Evolutionary conservation across 352 stramenopile species (phyloP).

Genomic region (Phytophthora pini): DNA sequence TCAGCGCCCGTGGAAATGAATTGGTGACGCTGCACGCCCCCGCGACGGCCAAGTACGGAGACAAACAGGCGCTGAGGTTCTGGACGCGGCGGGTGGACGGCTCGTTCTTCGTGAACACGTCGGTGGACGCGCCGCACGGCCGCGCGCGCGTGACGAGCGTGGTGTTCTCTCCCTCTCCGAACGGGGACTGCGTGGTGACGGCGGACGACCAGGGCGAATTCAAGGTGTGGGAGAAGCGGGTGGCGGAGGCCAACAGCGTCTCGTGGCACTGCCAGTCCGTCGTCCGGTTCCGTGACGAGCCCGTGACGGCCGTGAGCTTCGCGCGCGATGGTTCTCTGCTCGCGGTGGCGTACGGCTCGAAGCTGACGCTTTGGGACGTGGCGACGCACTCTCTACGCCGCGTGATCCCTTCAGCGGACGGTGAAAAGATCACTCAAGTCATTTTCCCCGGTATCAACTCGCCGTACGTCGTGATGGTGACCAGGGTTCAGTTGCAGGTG

Average conservation of each 20-base stretch:
- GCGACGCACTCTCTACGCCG: slow-evolving; percentile 73
- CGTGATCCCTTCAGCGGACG: slow-evolving; percentile 76
- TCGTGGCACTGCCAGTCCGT: slow-evolving; percentile 84
- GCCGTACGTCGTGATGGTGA: slow-evolving; percentile 73
- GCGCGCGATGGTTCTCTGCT: slow-evolving; percentile 82
- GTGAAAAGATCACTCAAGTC: slow-evolving; percentile 55
- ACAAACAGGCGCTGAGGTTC: slow-evolving; percentile 76
- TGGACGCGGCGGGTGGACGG: slow-evolving; percentile 80
- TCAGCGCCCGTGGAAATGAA: slow-evolving; percentile 56
- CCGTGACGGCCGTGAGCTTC: slow-evolving; percentile 77
- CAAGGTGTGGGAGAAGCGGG: slow-evolving; percentile 78
- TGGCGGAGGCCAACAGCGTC: slow-evolving; percentile 9
- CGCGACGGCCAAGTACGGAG: slow-evolving; percentile 28
- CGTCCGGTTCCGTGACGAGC: slow-evolving; percentile 73
- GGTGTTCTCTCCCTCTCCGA: slow-evolving; percentile 54
- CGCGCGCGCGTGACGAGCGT: slow-evolving; percentile 54
- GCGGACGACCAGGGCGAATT: slow-evolving; percentile 76
- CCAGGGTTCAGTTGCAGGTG: slow-evolving; percentile 63
- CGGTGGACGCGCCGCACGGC: slow-evolving; percentile 83
- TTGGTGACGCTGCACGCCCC: slow-evolving; percentile 69
- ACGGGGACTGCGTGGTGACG: slow-evolving; percentile 63
- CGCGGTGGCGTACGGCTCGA: slow-evolving; percentile 78
- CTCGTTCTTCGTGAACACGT: slow-evolving; percentile 83
- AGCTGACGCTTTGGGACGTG: slow-evolving; percentile 90
- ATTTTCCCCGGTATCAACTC: slow-evolving; percentile 65